Conservation (phyloP, 2,329 filamentous ascomycete genomes). For the Alternaria dauci region DNA sequence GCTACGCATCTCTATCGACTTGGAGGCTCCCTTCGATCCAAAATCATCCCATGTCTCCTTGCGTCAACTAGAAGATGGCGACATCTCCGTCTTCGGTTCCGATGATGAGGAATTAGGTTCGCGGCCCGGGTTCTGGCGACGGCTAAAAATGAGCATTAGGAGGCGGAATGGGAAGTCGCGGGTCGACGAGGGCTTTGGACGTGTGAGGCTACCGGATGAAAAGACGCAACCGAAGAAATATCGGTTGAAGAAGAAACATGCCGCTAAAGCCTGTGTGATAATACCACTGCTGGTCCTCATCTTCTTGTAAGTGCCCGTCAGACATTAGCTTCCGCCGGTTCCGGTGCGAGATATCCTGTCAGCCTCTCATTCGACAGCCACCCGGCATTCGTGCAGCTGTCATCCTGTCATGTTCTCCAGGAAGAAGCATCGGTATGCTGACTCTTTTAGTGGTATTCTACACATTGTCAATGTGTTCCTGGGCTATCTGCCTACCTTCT, state of each 20-base stretch:
- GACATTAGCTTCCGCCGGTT: constrained; percentile 22
- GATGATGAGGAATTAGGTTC: constrained; percentile 25
- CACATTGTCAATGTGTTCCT: constrained; percentile 53
- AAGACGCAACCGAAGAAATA: constrained; percentile 29
- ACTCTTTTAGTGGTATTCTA: constrained; percentile 51
- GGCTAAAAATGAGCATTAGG: constrained; percentile 42
- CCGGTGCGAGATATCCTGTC: constrained; percentile 14
- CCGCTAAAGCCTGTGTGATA: constrained; percentile 27
- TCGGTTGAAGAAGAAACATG: constrained; percentile 31
- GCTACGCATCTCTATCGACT: constrained; percentile 32
- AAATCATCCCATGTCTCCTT: constrained; percentile 28
- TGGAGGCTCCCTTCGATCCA: constrained; percentile 22
- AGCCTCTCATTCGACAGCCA: constrained; percentile 8
- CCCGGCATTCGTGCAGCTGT: constrained; percentile 5
- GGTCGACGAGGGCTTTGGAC: constrained; percentile 21
- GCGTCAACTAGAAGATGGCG: constrained; percentile 37
- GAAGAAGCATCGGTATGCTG: constrained; percentile 16
- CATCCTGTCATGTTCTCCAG: constrained; percentile 5
- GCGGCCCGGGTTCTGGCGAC: constrained; percentile 32
- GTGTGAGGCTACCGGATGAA: constrained; percentile 26
- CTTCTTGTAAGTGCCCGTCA: constrained; percentile 44
- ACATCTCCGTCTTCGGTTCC: constrained; percentile 25
- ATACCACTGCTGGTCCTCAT: constrained; percentile 34
- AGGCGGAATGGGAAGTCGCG: constrained; percentile 31
- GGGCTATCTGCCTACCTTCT: constrained; percentile 48